Conservation (phyloP, 73 alveolate genomes). For the Uronychia setigera region DNA sequence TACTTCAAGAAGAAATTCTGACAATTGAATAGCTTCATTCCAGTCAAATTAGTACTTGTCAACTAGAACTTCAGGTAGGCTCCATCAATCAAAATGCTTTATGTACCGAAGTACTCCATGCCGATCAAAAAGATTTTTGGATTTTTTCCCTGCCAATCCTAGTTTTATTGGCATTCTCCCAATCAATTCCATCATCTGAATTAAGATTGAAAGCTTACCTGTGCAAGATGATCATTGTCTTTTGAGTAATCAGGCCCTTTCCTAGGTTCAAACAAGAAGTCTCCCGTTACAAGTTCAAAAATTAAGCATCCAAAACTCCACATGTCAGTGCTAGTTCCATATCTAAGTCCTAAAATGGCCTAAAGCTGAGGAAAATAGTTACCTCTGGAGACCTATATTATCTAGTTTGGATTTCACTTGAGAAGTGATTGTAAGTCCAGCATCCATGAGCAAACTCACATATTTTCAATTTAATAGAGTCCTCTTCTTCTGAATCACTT, state of each 20-base stretch:
- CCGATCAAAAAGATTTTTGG: constrained; percentile 86
- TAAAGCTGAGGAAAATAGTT: neutral
- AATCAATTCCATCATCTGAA: constrained; percentile 89
- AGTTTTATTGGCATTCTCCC: constrained; percentile 91
- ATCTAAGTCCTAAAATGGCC: constrained; percentile 86
- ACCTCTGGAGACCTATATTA: constrained; percentile 99
- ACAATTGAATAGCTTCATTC: constrained; percentile 72
- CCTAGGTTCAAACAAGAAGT: constrained; percentile 97
- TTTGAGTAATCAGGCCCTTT: constrained; percentile 89
- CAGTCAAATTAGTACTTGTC: constrained; percentile 72
- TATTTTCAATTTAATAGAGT: constrained; percentile 66
- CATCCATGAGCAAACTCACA: constrained; percentile 97
- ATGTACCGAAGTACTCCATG: constrained; percentile 85
- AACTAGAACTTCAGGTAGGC: constrained; percentile 62
- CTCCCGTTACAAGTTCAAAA: constrained; percentile 99
- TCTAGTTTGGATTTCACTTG: constrained; percentile 91
- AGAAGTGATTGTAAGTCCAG: constrained; percentile 92
- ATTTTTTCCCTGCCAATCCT: constrained; percentile 78
- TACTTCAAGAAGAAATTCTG: constrained; percentile 76
- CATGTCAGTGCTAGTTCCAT: constrained; percentile 95
- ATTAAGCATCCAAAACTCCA: constrained; percentile 98
- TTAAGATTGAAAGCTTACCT: too few species aligned
- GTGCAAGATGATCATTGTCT: constrained; percentile 96
- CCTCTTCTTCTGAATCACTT: neutral
- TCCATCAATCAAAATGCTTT: constrained; percentile 78